Evolutionary conservation across 805 yeast species (phyloP), one percentile per base, ranked within the genome.

Genomic region (Pichia sporocuriosa): DNA sequence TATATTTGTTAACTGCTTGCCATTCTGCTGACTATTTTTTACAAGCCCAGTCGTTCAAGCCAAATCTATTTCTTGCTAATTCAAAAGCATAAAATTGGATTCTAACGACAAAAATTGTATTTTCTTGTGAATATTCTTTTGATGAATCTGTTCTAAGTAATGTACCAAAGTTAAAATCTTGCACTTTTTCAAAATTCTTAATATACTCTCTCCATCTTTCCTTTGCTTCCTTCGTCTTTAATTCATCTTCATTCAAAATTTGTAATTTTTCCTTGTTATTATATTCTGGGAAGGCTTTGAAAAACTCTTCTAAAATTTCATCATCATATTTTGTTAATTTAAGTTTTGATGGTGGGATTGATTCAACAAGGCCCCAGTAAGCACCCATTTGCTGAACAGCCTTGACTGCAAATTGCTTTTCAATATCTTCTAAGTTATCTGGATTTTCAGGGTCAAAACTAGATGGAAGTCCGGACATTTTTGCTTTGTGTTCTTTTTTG

Each of bases 381-480:
- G 96, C 81, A 58, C 87, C 95, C 44, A 95, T 93, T 62, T 93
- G 97, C 63, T 77, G 80, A 15, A 93, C 98, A 5, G 97, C 98
- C 65, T 84, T 86, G 45, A 93, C 98, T 32, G 98, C 97, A 58
- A 93, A 93, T 68, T 93, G 97, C 73, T 79, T 87, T 66, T 93
- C 98, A 57, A 93, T 87, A 55, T 87, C 95, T 65, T 90, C 97
- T 55, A 86, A 71, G 69, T 93, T 93, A 47, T 93, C 96, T 35
- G 98, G 97, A 45, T 72, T 74, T 57, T 93, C 96, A 16, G 98
- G 89, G 56, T 49, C 51, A 35, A 58, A 57, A n/a, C 49, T 46
- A 6, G 48, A 41, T 35, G 55, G 48, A 24, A 47, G 30, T 19
- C 45, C 40, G 3, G 46, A 36, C 49, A 43, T 45, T 24, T 21